Evolutionary conservation across 192 early-diverging fungal genomes (phyloP), one percentile per base, ranked within the genome.

Genomic region (Coemansia sp.): DNA sequence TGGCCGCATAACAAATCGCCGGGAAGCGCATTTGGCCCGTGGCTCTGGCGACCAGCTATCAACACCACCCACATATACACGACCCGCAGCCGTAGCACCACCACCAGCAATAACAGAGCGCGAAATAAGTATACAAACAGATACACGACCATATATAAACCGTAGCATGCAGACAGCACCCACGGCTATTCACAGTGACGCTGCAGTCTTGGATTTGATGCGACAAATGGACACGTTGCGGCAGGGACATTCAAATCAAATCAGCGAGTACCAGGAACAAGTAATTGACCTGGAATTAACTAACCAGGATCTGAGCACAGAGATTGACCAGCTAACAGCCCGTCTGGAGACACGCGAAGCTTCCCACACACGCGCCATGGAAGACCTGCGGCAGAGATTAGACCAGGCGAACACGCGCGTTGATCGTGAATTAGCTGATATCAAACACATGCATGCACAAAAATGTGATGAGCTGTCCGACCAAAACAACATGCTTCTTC

Each of bases 251-350:
- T 66, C 79, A 0, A 68, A 75, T 31, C 79, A 82, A 58, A 73
- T 82, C 63, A 67, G 62, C 25, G 79, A 75, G 61, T 82, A 82
- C 67, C 79, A 82, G 64, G 79, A 82, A 59, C 79, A 82, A 36
- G 74, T 76, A 0, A 54, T 82, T 1, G 79, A 82, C 31, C 61
- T 82, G 36, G 79, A 82, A 61, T 70, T 82, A 46, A 14, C 67
- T 25, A 76, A 70, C 60, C 79, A 76, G 59, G 79, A 82, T 29
- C 64, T 76, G 46, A 30, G 52, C 32, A 67, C 59, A 2, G 79
- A 82, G 24, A 62, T 76, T 17, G 79, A 82, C 20, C 70, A 70
- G 58, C 59, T 76, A 27, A 51, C 60, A 0, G 60, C 36, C n/a
- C 54, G 64, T 14, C 50, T 76, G 9, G 59, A 59, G 24, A 57